Conservation (phyloP, 2,329 filamentous ascomycete genomes). For the Fusarium hainanense region DNA sequence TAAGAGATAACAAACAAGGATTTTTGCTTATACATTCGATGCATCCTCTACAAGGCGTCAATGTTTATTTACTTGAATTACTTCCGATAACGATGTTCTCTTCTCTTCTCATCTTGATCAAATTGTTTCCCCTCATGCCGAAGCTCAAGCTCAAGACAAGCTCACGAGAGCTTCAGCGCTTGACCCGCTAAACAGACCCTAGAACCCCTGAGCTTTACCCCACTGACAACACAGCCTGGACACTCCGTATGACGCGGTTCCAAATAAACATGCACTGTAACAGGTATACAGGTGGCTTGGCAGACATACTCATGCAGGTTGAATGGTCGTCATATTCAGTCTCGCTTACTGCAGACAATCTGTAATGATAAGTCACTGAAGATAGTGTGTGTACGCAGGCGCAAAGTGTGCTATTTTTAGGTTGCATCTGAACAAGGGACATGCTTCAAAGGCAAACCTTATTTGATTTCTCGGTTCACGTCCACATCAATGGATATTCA, state of each 20-base stretch:
- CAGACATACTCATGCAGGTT: neutral
- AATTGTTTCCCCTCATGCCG: neutral
- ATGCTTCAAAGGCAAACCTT: neutral
- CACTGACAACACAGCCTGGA: slow-evolving; percentile 21
- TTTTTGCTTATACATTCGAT: neutral
- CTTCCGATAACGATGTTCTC: neutral
- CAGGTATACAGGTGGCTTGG: neutral
- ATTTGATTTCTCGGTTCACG: neutral
- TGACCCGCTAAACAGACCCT: slow-evolving; percentile 18
- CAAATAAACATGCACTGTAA: slow-evolving; percentile 1
- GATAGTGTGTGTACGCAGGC: neutral
- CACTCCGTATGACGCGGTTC: slow-evolving; percentile 1
- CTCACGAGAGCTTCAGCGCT: slow-evolving; percentile 25
- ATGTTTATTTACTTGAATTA: neutral
- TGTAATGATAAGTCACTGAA: neutral
- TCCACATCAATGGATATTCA: neutral
- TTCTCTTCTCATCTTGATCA: slow-evolving; percentile 3
- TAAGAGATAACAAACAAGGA: neutral
- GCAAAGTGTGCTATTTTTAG: slow-evolving; percentile 3
- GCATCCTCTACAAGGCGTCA: too few relatives aligned
- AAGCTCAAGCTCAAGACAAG: slow-evolving; percentile 2
- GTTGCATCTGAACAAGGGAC: neutral
- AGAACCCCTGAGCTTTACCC: neutral
- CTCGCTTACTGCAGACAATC: neutral
- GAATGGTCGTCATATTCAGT: neutral